These are phyloP conservation scores for Strobilomyces echinocephalus DNA, from an alignment of 768 basidiomycete species.

Conservation along the genomic window DNA sequence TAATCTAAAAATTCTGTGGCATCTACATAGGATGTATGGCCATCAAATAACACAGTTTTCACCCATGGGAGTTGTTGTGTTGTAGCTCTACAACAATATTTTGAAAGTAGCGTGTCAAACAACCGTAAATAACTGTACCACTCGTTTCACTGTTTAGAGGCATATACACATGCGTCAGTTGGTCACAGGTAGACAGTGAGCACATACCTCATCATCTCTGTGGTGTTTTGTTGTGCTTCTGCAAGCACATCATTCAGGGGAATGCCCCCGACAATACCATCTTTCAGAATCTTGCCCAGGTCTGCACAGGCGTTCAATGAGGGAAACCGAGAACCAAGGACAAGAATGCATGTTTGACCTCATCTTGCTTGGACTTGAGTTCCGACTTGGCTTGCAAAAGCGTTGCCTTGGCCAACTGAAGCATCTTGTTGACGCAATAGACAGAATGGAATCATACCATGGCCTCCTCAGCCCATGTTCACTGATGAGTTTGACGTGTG, in stretches of 20 bases:
- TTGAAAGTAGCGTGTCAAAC: no score
- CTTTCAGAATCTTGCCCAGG: slow-evolving; percentile 43
- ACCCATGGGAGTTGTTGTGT: no score
- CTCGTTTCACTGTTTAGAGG: slow-evolving; percentile 13
- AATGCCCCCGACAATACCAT: slow-evolving; percentile 34
- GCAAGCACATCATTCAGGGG: slow-evolving; percentile 47
- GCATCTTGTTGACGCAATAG: no score
- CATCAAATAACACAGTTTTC: no score
- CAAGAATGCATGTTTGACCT: slow-evolving; percentile 51
- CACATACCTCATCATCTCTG: slow-evolving; percentile 19
- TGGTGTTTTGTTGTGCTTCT: slow-evolving; percentile 24
- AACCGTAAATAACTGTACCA: no score
- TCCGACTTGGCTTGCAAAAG: slow-evolving; percentile 57
- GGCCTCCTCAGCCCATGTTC: no score
- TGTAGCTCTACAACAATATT: no score
- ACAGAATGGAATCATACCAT: no score
- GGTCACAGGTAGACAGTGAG: neutral
- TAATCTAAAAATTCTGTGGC: no score
- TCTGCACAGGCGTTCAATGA: slow-evolving; percentile 7
- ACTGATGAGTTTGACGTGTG: no score
- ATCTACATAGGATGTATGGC: no score
- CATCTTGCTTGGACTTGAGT: slow-evolving; percentile 55
- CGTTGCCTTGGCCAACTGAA: slow-evolving; percentile 59
- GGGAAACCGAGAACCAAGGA: neutral
- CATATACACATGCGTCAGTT: neutral